Evolutionary conservation across 2,329 filamentous ascomycete genomes (phyloP).

Genomic region (Akanthomyces dipterigenus): DNA sequence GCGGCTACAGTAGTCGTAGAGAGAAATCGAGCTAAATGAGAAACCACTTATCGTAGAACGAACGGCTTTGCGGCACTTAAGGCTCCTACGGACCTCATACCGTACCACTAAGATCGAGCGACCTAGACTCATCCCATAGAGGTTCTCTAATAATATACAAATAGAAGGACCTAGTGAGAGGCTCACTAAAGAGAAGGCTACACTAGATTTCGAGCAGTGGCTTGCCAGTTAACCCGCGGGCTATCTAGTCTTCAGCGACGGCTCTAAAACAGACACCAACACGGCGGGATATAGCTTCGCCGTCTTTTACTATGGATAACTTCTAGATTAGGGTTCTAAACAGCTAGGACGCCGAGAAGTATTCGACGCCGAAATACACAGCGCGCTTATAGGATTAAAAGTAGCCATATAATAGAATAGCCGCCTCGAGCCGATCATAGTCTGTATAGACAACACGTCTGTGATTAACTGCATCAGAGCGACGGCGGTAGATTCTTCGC

Average conservation of each 20-base stretch:
- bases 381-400: no score
- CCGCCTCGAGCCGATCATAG: no score
- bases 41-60: background rate
- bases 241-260: background rate
- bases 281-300: background rate
- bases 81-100: background rate
- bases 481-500: no score
- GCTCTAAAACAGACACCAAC: background rate
- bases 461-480: no score
- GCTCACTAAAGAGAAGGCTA: background rate
- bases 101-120: background rate
- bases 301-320: background rate
- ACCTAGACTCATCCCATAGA: background rate
- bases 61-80: background rate
- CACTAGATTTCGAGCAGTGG: background rate
- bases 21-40: slow-evolving; percentile 1
- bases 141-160: background rate
- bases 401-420: no score
- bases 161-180: background rate
- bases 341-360: no score
- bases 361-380: no score
- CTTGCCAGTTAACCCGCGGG: background rate
- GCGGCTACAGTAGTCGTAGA: background rate
- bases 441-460: no score
- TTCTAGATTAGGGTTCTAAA: no score